These are phyloP conservation scores for Lunasporangiospora selenospora DNA, from an alignment of 192 early-diverging fungal species.

Conservation along the genomic window DNA sequence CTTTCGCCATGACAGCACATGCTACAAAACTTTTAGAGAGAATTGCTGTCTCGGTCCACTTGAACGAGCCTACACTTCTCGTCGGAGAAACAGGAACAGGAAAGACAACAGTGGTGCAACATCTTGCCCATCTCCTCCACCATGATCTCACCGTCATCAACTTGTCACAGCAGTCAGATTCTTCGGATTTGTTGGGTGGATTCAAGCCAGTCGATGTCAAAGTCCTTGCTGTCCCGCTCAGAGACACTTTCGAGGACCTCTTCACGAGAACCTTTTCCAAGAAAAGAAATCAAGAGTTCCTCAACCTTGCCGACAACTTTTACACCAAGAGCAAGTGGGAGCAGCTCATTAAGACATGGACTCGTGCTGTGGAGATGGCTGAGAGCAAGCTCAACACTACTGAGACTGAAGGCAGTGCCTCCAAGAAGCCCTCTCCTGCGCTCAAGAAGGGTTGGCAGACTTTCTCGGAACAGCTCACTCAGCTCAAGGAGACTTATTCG, in stretches of 20 bases:
- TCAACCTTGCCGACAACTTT: slow-evolving; percentile 78
- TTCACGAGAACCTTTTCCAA: slow-evolving; percentile 90
- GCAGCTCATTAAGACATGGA: slow-evolving; percentile 77
- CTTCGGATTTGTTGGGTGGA: slow-evolving; percentile 93
- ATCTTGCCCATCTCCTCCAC: slow-evolving; percentile 79
- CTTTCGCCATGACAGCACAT: slow-evolving; percentile 91
- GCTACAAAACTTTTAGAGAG: slow-evolving; percentile 84
- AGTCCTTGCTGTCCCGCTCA: slow-evolving; percentile 78
- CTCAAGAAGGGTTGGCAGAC: slow-evolving; percentile 75
- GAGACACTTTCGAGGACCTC: slow-evolving; percentile 84
- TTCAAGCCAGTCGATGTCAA: slow-evolving; percentile 95
- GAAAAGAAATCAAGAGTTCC: slow-evolving; percentile 85
- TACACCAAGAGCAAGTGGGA: slow-evolving; percentile 84
- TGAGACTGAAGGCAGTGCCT: slow-evolving; percentile 29
- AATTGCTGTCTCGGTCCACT: slow-evolving; percentile 79
- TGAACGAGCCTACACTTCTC: slow-evolving; percentile 87
- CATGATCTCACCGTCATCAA: slow-evolving; percentile 91
- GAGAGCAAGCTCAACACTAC: slow-evolving; percentile 52
- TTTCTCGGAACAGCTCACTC: slow-evolving; percentile 67
- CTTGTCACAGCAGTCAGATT: slow-evolving; percentile 95
- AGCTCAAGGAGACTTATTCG: slow-evolving; percentile 80
- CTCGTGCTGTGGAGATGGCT: slow-evolving; percentile 82
- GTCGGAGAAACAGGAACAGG: slow-evolving; percentile 98
- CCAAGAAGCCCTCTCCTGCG: slow-evolving; percentile 47
- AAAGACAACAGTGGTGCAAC: slow-evolving; percentile 96